Conservation (phyloP, 768 basidiomycete species). For the Phanerodontia chrysosporium region DNA sequence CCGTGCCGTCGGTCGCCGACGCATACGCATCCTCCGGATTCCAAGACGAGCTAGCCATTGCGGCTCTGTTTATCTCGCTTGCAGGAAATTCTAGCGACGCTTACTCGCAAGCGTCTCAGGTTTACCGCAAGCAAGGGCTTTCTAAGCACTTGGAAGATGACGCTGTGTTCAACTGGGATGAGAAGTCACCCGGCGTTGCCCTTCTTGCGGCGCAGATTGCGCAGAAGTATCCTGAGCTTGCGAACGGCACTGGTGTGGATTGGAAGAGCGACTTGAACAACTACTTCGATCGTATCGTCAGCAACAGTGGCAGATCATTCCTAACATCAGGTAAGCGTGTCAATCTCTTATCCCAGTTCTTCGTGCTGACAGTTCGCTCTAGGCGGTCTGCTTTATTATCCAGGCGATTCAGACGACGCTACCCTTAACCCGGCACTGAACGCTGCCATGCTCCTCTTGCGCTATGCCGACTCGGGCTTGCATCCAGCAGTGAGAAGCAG, state of each 20-base stretch:
- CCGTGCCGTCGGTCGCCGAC: conserved; percentile 56
- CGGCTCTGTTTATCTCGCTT: conserved; percentile 72
- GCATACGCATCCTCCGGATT: conserved; percentile 73
- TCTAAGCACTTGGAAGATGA: conserved; percentile 33
- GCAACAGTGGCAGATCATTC: conserved; percentile 47
- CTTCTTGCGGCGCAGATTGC: conserved; percentile 76
- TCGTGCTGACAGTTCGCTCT: not conserved
- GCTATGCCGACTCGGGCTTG: conserved; percentile 63
- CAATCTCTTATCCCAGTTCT: not conserved
- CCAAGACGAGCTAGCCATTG: conserved; percentile 69
- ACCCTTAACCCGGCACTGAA: conserved; percentile 86
- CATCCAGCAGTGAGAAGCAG: conserved; percentile 55
- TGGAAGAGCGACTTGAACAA: conserved; percentile 72
- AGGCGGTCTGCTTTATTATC: conserved; percentile 81
- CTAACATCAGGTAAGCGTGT: conserved; percentile 54
- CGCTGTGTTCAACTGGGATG: conserved; percentile 86
- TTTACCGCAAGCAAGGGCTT: conserved; percentile 45
- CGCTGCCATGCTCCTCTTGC: conserved; percentile 74
- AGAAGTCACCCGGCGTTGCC: conserved; percentile 69
- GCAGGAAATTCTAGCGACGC: conserved; percentile 58
- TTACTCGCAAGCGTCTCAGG: conserved; percentile 46
- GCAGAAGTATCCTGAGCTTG: conserved; percentile 47
- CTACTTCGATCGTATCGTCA: conserved; percentile 72
- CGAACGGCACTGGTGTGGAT: conserved; percentile 40
- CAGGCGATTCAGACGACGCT: conserved; percentile 78